These are phyloP conservation scores for Saccharomyces hybrid DNA, from an alignment of 1,139 yeast genomes.

Conservation along the genomic window DNA sequence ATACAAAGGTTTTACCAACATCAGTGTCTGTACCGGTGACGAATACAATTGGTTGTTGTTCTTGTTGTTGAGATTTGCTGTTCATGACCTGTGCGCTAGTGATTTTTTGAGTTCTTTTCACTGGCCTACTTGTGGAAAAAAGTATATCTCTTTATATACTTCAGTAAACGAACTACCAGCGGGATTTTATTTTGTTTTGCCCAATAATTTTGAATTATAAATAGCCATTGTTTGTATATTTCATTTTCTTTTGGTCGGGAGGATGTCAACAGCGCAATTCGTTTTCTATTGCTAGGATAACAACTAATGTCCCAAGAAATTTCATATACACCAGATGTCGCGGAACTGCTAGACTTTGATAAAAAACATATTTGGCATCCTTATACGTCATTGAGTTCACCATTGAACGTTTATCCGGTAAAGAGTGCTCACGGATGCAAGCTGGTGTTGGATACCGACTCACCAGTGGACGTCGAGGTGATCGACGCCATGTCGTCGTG, in stretches of 20 bases:
- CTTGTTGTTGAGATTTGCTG: not conserved
- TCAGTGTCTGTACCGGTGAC: slow-evolving; percentile 34
- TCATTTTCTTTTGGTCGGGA: not conserved
- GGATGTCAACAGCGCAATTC: not conserved
- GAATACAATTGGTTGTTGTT: slow-evolving; percentile 16
- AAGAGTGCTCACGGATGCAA: slow-evolving; percentile 25
- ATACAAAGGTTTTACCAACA: slow-evolving; percentile 32
- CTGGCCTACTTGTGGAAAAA: not conserved
- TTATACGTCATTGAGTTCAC: slow-evolving; percentile 29
- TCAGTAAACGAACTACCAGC: not conserved
- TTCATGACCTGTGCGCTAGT: not conserved
- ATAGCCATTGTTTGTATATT: not conserved
- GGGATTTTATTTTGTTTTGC: not conserved
- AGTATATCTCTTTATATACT: not conserved
- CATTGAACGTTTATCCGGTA: slow-evolving; percentile 29
- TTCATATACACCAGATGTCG: slow-evolving; percentile 6
- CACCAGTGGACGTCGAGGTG: slow-evolving; percentile 10
- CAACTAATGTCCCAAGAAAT: not conserved
- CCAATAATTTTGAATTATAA: not conserved
- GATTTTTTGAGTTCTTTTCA: slow-evolving; percentile 4
- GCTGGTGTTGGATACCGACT: slow-evolving; percentile 17
- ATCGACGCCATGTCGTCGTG: slow-evolving; percentile 35
- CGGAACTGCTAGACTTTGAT: slow-evolving; percentile 20
- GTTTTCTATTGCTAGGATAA: not conserved
- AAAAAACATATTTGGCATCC: slow-evolving; percentile 33